phyloP scores from a whole-genome alignment of 371 early-diverging fungal species.

The Rhizopus sp. region DNA sequence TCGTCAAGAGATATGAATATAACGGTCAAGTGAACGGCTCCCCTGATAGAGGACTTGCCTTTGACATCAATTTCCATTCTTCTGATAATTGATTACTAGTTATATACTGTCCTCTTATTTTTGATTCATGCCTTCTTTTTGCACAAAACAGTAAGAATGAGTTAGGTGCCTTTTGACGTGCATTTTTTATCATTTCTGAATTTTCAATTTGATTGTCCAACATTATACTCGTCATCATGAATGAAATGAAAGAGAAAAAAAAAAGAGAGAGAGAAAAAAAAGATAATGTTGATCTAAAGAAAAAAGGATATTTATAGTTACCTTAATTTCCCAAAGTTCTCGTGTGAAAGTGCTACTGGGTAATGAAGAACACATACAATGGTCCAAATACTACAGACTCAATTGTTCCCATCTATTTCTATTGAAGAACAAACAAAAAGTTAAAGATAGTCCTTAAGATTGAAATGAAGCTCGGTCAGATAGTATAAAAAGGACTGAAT shows the following conservation, averaged over 20 bases:
- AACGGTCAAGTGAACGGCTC: not conserved
- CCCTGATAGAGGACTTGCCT: not conserved
- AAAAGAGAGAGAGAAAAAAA: no score
- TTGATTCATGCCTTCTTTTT: conserved; percentile 17
- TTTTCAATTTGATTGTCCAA: no score
- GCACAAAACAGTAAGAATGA: conserved; percentile 20
- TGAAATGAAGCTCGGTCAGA: no score
- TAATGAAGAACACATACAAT: not conserved
- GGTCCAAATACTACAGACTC: not conserved
- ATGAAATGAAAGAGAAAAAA: not conserved
- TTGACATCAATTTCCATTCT: conserved; percentile 23
- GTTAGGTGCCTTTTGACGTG: conserved; percentile 13
- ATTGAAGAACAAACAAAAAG: no score
- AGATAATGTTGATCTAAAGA: not conserved
- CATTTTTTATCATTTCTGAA: not conserved
- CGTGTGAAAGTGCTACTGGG: not conserved
- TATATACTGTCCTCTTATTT: conserved; percentile 11
- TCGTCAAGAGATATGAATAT: not conserved
- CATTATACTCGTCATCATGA: no score
- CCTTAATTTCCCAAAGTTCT: not conserved
- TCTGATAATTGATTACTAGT: conserved; percentile 11
- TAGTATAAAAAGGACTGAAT: no score
- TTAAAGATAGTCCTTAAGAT: no score
- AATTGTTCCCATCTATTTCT: not conserved
- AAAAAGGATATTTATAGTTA: not conserved